Evolutionary conservation across 2,329 filamentous ascomycete genomes (phyloP), one percentile per base, ranked within the genome.

Genomic region (Phialophora verrucosa): DNA sequence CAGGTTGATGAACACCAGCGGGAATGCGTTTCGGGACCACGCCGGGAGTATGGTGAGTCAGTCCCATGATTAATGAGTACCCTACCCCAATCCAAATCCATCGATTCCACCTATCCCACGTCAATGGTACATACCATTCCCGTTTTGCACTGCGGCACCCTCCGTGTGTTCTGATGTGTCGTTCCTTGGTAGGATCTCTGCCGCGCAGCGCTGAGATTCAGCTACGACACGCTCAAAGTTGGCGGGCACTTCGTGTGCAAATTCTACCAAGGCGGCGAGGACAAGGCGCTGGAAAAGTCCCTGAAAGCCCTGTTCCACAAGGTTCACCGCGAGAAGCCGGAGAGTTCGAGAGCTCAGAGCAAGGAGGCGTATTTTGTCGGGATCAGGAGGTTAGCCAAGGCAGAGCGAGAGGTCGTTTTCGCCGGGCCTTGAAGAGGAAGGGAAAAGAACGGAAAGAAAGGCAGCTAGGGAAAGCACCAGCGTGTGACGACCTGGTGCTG

Each of bases 1-100:
- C 85, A 99, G 95, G 95, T 90, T 99, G 90, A 97, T 97, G 93
- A 99, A 99, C 80, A 97, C 94, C 74, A 97, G 91, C 81, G 95
- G 95, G 64, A 90, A 92, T 74, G 80, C 80, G 23, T 95, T 96
- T 76, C 88, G 89, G 71, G 95, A 99, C 79, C 95, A 99, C 79
- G 90, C 88, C 10, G 91, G 92, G 32, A 97, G 93, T 80, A 98
- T 99, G 92, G 94, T 97, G 81, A 76, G 89, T 77, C 14, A 20
- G 14, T 53, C 47, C 25, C 14, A 17, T 49, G 20, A 14, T 63
- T 32, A 10, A 12, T 23, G 53, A 12, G 31, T 55, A 14, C n/a
- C 27, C n/a, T n/a, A n/a, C 14, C n/a, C 20, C 35, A 53, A 25
- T 50, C 31, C 32, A 20, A 5, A 51, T 3, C 23, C 51, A 12